Conservation (phyloP, 169 alveolate genomes). For the Plasmodium reichenowi region DNA sequence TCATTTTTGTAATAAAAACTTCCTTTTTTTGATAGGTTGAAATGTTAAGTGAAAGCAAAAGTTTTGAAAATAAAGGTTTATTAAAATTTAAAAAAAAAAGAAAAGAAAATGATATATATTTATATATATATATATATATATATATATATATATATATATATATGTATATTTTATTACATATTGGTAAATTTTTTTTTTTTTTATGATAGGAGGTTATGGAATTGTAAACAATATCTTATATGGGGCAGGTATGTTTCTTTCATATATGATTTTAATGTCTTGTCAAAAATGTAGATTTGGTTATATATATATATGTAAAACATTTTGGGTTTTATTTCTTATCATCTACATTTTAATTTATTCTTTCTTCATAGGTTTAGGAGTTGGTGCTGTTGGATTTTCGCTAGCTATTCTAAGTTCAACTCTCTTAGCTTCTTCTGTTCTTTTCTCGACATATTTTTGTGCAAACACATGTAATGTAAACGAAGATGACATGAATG, state of each 20-base stretch:
- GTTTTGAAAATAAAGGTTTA: conserved; percentile 27
- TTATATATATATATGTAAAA: background rate
- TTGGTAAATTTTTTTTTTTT: background rate
- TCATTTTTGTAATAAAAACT: background rate
- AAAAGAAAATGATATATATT: too few species aligned
- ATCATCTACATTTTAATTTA: too few species aligned
- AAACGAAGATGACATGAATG: conserved; percentile 32
- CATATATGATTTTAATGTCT: background rate
- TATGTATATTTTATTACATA: background rate
- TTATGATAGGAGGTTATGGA: conserved; percentile 23
- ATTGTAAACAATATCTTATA: conserved; percentile 45
- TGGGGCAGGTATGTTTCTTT: conserved; percentile 53
- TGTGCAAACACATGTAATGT: conserved; percentile 68
- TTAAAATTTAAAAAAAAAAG: too few species aligned
- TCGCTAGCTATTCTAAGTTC: conserved; percentile 65
- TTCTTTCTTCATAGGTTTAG: conserved; percentile 24
- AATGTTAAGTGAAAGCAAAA: conserved; percentile 28
- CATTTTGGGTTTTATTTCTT: too few species aligned
- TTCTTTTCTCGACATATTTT: conserved; percentile 49
- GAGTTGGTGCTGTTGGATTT: conserved; percentile 75
- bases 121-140: background rate
- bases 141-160: conserved; percentile 1
- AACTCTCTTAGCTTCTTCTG: conserved; percentile 63
- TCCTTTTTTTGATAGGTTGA: conserved; percentile 24
- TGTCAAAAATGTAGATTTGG: background rate